These are phyloP conservation scores for Cystobasidiaceae sp. DNA, from an alignment of 1,284 basidiomycete species.

Conservation along the genomic window DNA sequence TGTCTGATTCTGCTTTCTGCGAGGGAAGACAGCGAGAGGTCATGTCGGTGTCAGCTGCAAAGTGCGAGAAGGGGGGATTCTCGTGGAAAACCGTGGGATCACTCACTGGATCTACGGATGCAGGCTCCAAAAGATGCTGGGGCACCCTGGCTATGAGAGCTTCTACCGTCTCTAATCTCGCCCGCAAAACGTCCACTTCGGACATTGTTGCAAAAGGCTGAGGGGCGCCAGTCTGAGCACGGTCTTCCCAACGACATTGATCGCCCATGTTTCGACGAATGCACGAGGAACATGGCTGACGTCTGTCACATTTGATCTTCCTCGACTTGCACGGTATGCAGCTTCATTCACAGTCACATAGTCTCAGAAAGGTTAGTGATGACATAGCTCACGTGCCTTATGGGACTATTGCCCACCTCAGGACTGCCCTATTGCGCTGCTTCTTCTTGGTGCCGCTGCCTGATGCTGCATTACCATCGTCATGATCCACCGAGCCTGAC, in stretches of 20 bases:
- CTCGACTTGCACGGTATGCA: not conserved
- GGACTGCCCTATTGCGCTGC: slow-evolving; percentile 1
- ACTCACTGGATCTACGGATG: not conserved
- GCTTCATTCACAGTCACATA: too few relatives aligned
- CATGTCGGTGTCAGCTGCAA: not conserved
- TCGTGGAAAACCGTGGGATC: not conserved
- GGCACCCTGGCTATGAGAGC: slow-evolving; percentile 12
- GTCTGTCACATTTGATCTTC: slow-evolving; percentile 11
- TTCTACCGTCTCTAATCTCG: slow-evolving; percentile 3
- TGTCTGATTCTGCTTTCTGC: slow-evolving; percentile 7
- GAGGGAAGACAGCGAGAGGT: not conserved
- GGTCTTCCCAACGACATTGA: slow-evolving; percentile 22
- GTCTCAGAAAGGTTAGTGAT: not conserved
- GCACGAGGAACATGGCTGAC: not conserved
- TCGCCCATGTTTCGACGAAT: not conserved
- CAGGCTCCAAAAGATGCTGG: slow-evolving; percentile 3
- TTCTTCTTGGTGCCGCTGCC: not conserved
- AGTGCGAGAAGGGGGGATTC: not conserved
- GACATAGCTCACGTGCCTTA: not conserved
- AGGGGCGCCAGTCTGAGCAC: slow-evolving; percentile 6
- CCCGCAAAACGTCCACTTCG: slow-evolving; percentile 3
- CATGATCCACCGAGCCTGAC: too few relatives aligned
- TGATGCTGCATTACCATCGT: not conserved
- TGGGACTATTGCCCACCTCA: not conserved
- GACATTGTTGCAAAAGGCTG: slow-evolving; percentile 16